Evolutionary conservation across 1,284 basidiomycete genomes (phyloP).

Genomic region (Vanrija sp.): DNA sequence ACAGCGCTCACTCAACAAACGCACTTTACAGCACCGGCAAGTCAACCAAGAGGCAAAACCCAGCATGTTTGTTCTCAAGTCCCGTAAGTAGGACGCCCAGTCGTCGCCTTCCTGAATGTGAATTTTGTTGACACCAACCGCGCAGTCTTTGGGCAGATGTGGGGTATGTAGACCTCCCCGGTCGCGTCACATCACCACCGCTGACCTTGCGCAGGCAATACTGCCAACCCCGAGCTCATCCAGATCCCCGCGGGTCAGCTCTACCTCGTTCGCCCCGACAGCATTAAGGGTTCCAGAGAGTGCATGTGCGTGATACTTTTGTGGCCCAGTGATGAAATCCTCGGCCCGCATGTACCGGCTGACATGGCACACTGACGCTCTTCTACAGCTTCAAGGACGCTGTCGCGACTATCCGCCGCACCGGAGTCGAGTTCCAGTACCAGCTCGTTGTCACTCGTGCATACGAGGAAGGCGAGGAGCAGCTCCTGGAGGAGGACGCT

Average conservation of each 20-base stretch:
- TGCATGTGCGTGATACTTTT: constrained; percentile 74
- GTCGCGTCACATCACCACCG: constrained; percentile 53
- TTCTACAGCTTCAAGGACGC: constrained; percentile 84
- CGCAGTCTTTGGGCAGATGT: constrained; percentile 85
- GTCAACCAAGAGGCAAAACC: no score
- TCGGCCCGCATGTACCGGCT: neutral
- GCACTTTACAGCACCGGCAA: no score
- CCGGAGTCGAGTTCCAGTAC: constrained; percentile 79
- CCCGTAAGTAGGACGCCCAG: constrained; percentile 57
- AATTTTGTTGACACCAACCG: constrained; percentile 7
- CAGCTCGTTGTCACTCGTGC: constrained; percentile 94
- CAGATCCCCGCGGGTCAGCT: constrained; percentile 91
- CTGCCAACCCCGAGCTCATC: constrained; percentile 84
- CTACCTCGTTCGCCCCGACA: constrained; percentile 84
- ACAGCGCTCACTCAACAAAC: no score
- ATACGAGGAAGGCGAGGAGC: constrained; percentile 92
- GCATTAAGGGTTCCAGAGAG: constrained; percentile 85
- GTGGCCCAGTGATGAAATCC: neutral
- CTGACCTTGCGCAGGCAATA: constrained; percentile 40
- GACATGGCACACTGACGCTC: neutral
- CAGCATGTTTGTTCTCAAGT: constrained; percentile 72
- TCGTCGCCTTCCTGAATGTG: neutral
- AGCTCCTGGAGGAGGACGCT: constrained; percentile 87
- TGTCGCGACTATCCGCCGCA: constrained; percentile 85
- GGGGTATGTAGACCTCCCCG: constrained; percentile 64